Percentiles rank a stretch among this genome's conserved stretches.
Conservation (phyloP, 192 early-diverging fungal species). For the Allomyces macrogynus region DNA sequence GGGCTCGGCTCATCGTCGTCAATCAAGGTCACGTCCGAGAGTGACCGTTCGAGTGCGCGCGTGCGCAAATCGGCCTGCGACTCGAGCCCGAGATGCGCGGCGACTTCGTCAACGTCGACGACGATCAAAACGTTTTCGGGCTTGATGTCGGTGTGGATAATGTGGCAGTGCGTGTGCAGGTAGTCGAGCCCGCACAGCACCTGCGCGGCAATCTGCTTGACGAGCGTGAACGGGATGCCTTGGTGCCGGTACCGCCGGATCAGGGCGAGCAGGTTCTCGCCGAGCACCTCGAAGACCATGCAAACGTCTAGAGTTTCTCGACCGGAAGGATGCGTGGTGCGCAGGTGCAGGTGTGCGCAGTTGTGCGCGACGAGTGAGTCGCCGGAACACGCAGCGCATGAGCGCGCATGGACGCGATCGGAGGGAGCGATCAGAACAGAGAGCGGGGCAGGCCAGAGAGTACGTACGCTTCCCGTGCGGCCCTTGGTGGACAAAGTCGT, state of each 20-base stretch:
- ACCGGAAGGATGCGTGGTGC: too few species aligned
- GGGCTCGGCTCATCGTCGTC: background rate
- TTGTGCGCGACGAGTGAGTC: too few species aligned
- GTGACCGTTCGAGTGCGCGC: constrained; percentile 1
- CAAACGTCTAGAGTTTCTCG: constrained; percentile 64
- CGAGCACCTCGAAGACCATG: constrained; percentile 96
- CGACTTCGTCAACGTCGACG: constrained; percentile 59
- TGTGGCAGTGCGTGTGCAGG: constrained; percentile 77
- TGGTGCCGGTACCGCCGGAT: constrained; percentile 61
- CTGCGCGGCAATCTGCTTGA: constrained; percentile 80
- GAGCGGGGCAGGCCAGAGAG: too few species aligned
- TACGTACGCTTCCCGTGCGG: constrained; percentile 58
- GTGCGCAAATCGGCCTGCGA: constrained; percentile 11
- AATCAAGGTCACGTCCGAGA: background rate
- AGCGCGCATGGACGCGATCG: too few species aligned
- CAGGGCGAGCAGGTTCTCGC: constrained; percentile 82
- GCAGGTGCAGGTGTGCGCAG: too few species aligned
- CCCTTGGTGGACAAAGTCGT: constrained; percentile 76
- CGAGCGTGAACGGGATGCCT: constrained; percentile 67
- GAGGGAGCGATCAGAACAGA: too few species aligned
- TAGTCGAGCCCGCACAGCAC: constrained; percentile 82
- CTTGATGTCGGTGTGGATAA: constrained; percentile 97
- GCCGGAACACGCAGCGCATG: too few species aligned
- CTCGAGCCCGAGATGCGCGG: constrained; percentile 30
- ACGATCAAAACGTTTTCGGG: constrained; percentile 94